These are phyloP conservation scores for Aureobasidium sp. DNA, from an alignment of 2,329 filamentous ascomycete genomes.

Conservation along the genomic window DNA sequence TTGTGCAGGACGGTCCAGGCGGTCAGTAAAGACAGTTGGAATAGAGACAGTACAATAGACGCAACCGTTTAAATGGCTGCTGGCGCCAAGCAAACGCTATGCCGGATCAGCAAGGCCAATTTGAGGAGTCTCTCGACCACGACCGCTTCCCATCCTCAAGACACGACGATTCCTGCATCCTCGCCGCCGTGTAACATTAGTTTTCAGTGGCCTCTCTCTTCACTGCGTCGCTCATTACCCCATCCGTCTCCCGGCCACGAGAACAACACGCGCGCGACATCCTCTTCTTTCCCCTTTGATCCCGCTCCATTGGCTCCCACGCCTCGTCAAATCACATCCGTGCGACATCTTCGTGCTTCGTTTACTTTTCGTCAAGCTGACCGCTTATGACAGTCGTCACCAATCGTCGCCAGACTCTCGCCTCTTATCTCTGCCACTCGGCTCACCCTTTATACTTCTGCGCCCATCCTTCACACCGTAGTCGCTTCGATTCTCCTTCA, in stretches of 20 bases:
- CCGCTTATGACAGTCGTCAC: conserved; percentile 11
- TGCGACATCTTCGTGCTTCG: conserved; percentile 2
- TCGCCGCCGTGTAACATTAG: conserved; percentile 15
- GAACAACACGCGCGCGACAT: conserved; percentile 13
- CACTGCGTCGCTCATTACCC: conserved; percentile 16
- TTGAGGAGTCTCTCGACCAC: conserved; percentile 2
- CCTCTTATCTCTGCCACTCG: conserved; percentile 1
- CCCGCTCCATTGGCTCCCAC: conserved; percentile 17
- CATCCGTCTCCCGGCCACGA: conserved; percentile 13
- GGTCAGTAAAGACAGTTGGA: conserved; percentile 3
- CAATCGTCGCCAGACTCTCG: conserved; percentile 1
- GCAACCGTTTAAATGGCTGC: conserved; percentile 2
- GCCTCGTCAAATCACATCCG: conserved; percentile 3
- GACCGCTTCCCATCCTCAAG: background rate
- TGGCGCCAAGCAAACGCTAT: background rate
- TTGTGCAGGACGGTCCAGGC: background rate
- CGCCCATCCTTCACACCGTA: background rate
- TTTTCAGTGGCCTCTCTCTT: conserved; percentile 11
- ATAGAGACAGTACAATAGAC: too few species aligned
- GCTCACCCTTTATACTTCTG: background rate
- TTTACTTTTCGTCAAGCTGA: conserved; percentile 16
- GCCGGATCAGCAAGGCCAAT: background rate
- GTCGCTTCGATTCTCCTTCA: background rate
- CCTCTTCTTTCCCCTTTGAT: conserved; percentile 3
- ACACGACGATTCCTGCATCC: conserved; percentile 14